Evolutionary conservation across 208 protist genomes (phyloP).

Genomic region (Sergeia podlipaevii): DNA sequence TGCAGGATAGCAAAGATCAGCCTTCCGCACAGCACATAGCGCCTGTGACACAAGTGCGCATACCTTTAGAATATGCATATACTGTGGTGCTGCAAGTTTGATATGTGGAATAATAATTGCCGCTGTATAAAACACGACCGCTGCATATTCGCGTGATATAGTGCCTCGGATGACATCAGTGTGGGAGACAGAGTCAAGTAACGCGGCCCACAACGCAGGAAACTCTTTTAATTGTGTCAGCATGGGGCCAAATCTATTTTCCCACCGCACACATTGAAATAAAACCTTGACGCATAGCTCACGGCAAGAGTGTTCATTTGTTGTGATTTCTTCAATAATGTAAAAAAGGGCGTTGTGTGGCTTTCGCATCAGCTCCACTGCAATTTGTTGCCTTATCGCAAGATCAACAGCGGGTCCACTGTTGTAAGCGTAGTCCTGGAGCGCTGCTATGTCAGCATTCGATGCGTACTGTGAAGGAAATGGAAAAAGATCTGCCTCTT

Average conservation of each 20-base stretch:
- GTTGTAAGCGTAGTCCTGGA: conserved; percentile 39
- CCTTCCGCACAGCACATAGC: conserved; percentile 54
- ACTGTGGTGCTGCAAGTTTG: conserved; percentile 78
- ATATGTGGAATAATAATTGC: conserved; percentile 79
- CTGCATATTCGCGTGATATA: conserved; percentile 51
- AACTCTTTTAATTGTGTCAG: conserved; percentile 70
- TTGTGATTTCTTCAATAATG: conserved; percentile 57
- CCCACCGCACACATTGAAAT: conserved; percentile 79
- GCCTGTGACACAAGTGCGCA: conserved; percentile 53
- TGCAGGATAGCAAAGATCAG: conserved; percentile 65
- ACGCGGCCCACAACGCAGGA: conserved; percentile 62
- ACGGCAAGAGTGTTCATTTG: conserved; percentile 23
- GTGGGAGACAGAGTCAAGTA: conserved; percentile 69
- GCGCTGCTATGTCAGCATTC: conserved; percentile 16
- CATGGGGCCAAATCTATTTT: conserved; percentile 75
- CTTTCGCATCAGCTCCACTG: conserved; percentile 70
- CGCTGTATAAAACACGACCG: conserved; percentile 71
- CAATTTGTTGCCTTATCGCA: conserved; percentile 71
- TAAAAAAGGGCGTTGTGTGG: conserved; percentile 57
- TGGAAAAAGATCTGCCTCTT: conserved; percentile 45
- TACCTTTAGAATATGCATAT: conserved; percentile 68
- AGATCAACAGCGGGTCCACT: conserved; percentile 51
- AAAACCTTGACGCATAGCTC: conserved; percentile 77
- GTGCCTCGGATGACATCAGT: conserved; percentile 28
- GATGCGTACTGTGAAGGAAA: conserved; percentile 77